These are phyloP conservation scores for Polyporus arcularius DNA, from an alignment of 768 basidiomycete species.

Conservation along the genomic window DNA sequence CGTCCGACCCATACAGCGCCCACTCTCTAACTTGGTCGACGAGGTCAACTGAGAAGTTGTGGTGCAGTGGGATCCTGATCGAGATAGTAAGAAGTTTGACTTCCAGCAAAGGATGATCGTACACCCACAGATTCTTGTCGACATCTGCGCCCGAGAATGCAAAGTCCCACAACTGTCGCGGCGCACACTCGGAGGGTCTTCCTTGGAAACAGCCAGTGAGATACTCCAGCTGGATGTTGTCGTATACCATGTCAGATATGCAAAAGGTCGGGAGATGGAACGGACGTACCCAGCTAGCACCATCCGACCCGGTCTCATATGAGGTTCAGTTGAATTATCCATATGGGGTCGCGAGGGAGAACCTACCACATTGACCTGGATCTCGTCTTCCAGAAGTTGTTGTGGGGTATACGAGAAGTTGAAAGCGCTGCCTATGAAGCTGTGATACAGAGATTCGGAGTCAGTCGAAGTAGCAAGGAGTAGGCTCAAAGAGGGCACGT, in stretches of 20 bases:
- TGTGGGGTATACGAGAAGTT: constrained; percentile 42
- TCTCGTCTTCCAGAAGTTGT: constrained; percentile 43
- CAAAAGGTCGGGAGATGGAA: not conserved
- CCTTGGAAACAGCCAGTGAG: constrained; percentile 52
- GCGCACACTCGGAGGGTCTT: constrained; percentile 40
- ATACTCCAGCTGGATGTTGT: constrained; percentile 43
- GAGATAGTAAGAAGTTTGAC: not conserved
- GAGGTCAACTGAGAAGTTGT: constrained; percentile 47
- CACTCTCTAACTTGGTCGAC: constrained; percentile 53
- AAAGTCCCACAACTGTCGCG: constrained; percentile 53
- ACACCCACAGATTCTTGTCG: constrained; percentile 7
- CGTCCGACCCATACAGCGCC: constrained; percentile 41
- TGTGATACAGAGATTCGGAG: constrained; percentile 13
- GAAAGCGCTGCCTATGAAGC: constrained; percentile 51
- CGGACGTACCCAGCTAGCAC: constrained; percentile 47
- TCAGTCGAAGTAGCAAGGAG: not conserved
- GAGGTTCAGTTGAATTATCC: not conserved
- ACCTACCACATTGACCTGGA: constrained; percentile 44
- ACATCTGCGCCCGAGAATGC: constrained; percentile 46
- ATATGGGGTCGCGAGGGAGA: not conserved
- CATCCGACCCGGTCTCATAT: constrained; percentile 51
- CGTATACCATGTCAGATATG: not conserved
- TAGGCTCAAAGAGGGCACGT: not conserved
- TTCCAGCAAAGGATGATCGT: not conserved
- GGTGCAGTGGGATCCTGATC: constrained; percentile 45